These are phyloP conservation scores for Aspergillus sp. DNA, from an alignment of 2,329 filamentous ascomycete species.

Conservation along the genomic window DNA sequence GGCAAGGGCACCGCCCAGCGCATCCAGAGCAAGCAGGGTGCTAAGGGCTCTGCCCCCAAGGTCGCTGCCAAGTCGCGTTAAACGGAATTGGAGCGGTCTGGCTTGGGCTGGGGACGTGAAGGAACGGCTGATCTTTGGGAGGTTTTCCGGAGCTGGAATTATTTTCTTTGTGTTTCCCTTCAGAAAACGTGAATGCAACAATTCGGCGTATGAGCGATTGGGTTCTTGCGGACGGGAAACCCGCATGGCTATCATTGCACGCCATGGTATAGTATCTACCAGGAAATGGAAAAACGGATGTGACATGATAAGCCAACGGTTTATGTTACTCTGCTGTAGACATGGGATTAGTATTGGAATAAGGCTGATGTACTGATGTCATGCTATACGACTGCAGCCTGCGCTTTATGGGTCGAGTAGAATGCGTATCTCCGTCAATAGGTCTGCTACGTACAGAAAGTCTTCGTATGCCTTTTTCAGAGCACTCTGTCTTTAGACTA, in stretches of 20 bases:
- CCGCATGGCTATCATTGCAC: constrained; percentile 20
- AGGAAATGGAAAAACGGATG: constrained; percentile 27
- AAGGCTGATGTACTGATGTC: constrained; percentile 1
- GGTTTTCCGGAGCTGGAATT: constrained; percentile 12
- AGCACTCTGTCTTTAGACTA: too few species aligned
- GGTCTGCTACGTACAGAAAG: too few species aligned
- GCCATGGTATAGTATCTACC: constrained; percentile 18
- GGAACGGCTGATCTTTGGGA: constrained; percentile 28
- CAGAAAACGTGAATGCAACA: constrained; percentile 15
- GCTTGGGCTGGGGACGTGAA: constrained; percentile 30
- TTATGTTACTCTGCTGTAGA: constrained; percentile 15
- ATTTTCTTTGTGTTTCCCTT: constrained; percentile 5
- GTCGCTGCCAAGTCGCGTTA: constrained; percentile 83
- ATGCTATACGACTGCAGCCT: not conserved
- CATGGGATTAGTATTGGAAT: constrained; percentile 1
- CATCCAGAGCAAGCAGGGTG: constrained; percentile 94
- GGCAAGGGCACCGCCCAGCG: constrained; percentile 75
- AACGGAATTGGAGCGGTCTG: constrained; percentile 37
- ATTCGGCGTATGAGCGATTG: constrained; percentile 26
- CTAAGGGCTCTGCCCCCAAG: constrained; percentile 87
- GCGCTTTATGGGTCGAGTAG: too few species aligned
- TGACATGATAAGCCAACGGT: constrained; percentile 20
- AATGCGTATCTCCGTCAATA: too few species aligned
- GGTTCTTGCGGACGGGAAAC: constrained; percentile 19
- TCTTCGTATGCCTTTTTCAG: too few species aligned